A percentile compares a stretch with the other conserved stretches of the same genome.
Evolutionary conservation across 169 alveolate genomes (phyloP).

Genomic region (Amoebophrya sp.): DNA sequence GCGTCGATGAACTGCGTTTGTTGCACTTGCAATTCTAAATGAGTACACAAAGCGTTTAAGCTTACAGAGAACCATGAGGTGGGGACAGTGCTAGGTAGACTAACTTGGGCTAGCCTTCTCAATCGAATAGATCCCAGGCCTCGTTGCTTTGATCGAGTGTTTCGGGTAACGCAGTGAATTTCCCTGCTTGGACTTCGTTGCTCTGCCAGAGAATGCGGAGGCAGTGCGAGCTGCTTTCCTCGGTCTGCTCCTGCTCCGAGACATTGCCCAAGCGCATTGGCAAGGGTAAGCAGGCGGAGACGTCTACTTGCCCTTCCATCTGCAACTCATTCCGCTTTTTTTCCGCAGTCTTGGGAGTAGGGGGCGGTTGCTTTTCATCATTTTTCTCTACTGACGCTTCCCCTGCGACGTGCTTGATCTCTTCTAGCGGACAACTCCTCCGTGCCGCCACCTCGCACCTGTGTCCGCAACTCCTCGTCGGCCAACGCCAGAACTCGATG

Average conservation of each 20-base stretch:
- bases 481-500: background rate
- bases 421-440: background rate
- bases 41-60: no score
- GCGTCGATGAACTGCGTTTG: no score
- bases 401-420: no score
- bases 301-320: background rate
- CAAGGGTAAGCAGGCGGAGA: background rate
- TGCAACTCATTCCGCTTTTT: no score
- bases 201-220: constrained; percentile 2
- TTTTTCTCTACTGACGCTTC: no score
- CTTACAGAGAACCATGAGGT: no score
- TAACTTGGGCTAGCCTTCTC: background rate
- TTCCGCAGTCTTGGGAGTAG: no score
- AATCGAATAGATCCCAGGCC: background rate
- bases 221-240: no score
- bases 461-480: background rate
- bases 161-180: background rate
- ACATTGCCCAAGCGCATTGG: constrained; percentile 7
- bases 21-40: no score
- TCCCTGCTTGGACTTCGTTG: background rate
- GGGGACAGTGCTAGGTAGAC: no score
- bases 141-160: background rate
- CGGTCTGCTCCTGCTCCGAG: background rate
- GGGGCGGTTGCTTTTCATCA: no score
- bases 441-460: background rate